These are phyloP conservation scores for Xylaria castorea DNA, from an alignment of 495 filamentous ascomycete genomes.

Conservation along the genomic window DNA sequence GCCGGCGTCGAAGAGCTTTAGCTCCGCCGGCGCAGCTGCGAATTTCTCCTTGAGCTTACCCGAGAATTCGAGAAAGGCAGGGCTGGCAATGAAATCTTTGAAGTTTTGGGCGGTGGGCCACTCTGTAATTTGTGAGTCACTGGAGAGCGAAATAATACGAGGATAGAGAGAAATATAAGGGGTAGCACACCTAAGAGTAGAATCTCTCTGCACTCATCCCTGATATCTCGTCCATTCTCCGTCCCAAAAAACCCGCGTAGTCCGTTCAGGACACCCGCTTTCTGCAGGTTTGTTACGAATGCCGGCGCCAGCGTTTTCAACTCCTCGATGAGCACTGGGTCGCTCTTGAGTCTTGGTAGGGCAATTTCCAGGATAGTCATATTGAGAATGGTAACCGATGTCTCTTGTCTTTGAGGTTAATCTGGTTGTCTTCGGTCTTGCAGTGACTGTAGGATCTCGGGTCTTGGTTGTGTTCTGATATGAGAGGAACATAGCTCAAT, in stretches of 20 bases:
- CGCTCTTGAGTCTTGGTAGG: conserved; percentile 7
- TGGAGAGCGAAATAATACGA: not conserved
- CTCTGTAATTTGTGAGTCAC: conserved; percentile 17
- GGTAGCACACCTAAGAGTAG: conserved; percentile 6
- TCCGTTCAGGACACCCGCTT: not conserved
- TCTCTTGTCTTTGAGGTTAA: not conserved
- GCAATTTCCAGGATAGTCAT: conserved; percentile 24
- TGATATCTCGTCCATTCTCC: conserved; percentile 18
- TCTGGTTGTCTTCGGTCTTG: not conserved
- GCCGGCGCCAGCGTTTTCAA: not conserved
- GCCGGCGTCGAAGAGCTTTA: not conserved
- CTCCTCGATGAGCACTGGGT: not conserved
- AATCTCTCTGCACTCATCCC: not conserved
- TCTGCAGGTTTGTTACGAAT: not conserved
- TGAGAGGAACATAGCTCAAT: not conserved
- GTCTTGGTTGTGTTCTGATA: not conserved
- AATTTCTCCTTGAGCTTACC: not conserved
- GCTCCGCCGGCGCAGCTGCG: not conserved
- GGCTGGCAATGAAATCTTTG: not conserved
- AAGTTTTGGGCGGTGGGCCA: conserved; percentile 15
- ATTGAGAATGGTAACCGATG: conserved; percentile 5
- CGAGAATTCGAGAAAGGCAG: not conserved
- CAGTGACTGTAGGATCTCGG: not conserved
- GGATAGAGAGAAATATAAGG: not conserved
- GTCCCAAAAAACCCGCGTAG: conserved; percentile 6